Evolutionary conservation across 345 rosid species (phyloP).

Genomic region (Linum usitatissimum): DNA sequence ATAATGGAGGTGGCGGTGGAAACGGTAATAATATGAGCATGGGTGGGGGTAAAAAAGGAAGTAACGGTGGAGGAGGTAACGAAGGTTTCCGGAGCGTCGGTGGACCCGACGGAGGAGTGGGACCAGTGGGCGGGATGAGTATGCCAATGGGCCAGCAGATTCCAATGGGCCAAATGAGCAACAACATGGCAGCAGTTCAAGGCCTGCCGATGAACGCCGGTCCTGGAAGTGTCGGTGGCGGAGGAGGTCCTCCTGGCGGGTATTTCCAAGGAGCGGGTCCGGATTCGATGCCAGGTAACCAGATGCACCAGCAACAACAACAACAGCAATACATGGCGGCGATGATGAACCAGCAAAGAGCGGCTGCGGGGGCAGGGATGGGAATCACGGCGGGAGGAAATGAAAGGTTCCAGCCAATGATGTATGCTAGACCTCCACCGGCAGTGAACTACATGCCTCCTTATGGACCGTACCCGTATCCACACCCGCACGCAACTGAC

Average conservation of each 20-base stretch:
- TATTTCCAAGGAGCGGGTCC: constrained; percentile 61
- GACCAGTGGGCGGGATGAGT: constrained; percentile 29
- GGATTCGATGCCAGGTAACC: constrained; percentile 59
- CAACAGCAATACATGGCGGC: constrained; percentile 60
- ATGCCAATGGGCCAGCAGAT: constrained; percentile 35
- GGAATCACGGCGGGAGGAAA: constrained; percentile 29
- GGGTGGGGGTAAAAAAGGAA: constrained; percentile 42
- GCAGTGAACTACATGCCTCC: constrained; percentile 80
- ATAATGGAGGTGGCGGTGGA: constrained; percentile 29
- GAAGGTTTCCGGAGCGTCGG: constrained; percentile 37
- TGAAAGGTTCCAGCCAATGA: constrained; percentile 85
- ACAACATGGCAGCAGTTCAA: constrained; percentile 42
- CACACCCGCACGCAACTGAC: constrained; percentile 23
- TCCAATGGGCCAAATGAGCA: constrained; percentile 32
- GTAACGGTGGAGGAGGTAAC: constrained; percentile 22
- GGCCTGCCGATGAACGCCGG: constrained; percentile 62
- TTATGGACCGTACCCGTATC: constrained; percentile 41
- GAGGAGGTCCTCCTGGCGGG: constrained; percentile 14
- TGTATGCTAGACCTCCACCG: constrained; percentile 80
- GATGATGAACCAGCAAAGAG: constrained; percentile 81
- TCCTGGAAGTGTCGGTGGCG: constrained; percentile 28
- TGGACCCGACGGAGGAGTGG: constrained; percentile 33
- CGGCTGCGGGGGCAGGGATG: constrained; percentile 10
- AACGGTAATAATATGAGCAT: constrained; percentile 28
- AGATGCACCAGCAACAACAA: constrained; percentile 43